A percentile compares a stretch with the other conserved stretches of the same genome.
phyloP scores from a whole-genome alignment of 345 rosid genomes.

The Melastoma malabathricum region DNA sequence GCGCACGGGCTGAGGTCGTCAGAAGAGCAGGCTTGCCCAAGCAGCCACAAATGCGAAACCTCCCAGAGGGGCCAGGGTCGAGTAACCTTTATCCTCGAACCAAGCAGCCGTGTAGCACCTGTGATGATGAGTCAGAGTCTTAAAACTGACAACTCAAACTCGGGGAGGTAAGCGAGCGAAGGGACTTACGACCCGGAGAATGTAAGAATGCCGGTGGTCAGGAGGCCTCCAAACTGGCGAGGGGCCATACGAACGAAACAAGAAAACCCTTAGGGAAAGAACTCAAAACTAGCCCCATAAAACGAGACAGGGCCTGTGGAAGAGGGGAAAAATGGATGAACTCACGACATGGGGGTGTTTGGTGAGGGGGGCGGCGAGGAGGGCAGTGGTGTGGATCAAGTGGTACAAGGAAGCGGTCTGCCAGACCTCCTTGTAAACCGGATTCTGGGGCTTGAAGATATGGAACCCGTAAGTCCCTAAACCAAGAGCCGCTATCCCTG shows the following conservation, averaged over 20 bases:
- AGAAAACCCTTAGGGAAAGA: constrained; percentile 1
- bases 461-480: constrained; percentile 90
- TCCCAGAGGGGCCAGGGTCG: constrained; percentile 76
- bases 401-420: constrained; percentile 87
- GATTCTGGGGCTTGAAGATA: constrained; percentile 67
- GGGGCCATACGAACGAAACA: neutral
- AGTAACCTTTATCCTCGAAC: constrained; percentile 68
- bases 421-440: constrained; percentile 86
- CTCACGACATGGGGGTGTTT: constrained; percentile 59
- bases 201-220: constrained; percentile 69
- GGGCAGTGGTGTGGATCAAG: constrained; percentile 84
- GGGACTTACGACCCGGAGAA: constrained; percentile 85
- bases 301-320: no score
- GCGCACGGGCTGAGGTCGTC: constrained; percentile 11
- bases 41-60: constrained; percentile 78
- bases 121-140: neutral
- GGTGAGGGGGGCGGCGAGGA: constrained; percentile 63
- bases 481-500: constrained; percentile 80
- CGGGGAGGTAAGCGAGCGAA: constrained; percentile 2
- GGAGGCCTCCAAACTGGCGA: constrained; percentile 79
- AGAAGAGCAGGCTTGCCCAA: constrained; percentile 80
- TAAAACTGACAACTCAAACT: neutral
- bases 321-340: no score
- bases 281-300: no score
- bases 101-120: constrained; percentile 84